phyloP scores from a whole-genome alignment of 176 grass and related monocot genomes.

The Puya raimondii region DNA sequence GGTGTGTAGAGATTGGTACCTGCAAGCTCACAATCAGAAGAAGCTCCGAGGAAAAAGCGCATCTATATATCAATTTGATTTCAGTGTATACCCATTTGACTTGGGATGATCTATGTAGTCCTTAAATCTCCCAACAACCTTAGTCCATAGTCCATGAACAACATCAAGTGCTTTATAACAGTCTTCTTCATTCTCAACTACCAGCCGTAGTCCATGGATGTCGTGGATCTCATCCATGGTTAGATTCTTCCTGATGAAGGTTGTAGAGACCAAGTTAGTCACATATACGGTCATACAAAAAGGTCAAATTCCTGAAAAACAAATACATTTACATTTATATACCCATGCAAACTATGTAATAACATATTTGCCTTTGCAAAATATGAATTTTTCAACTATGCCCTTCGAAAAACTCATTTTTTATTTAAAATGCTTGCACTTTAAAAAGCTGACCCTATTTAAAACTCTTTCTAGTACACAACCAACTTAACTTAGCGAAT shows the following conservation, averaged over 20 bases:
- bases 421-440: too few relatives aligned
- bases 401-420: too few relatives aligned
- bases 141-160: slow-evolving; percentile 41
- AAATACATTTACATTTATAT: not conserved
- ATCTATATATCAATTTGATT: not conserved
- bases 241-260: slow-evolving; percentile 13
- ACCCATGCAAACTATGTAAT: too few relatives aligned
- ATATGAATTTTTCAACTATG: too few relatives aligned
- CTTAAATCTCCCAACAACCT: slow-evolving; percentile 45
- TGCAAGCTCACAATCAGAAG: slow-evolving; percentile 26
- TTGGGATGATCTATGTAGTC: slow-evolving; percentile 51
- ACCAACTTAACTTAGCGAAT: too few relatives aligned
- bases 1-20: slow-evolving; percentile 77
- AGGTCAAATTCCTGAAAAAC: not conserved
- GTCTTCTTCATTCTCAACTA: slow-evolving; percentile 41
- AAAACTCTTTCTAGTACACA: too few relatives aligned
- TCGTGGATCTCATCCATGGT: slow-evolving; percentile 40
- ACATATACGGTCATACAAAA: not conserved
- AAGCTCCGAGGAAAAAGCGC: not conserved
- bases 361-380: too few relatives aligned
- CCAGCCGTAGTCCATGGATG: slow-evolving; percentile 41
- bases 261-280: not conserved
- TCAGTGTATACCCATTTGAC: slow-evolving; percentile 35
- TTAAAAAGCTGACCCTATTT: too few relatives aligned
- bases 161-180: slow-evolving; percentile 43